Evolutionary conservation across 495 filamentous ascomycete species (phyloP).

Genomic region (Aspergillus conjunctus): DNA sequence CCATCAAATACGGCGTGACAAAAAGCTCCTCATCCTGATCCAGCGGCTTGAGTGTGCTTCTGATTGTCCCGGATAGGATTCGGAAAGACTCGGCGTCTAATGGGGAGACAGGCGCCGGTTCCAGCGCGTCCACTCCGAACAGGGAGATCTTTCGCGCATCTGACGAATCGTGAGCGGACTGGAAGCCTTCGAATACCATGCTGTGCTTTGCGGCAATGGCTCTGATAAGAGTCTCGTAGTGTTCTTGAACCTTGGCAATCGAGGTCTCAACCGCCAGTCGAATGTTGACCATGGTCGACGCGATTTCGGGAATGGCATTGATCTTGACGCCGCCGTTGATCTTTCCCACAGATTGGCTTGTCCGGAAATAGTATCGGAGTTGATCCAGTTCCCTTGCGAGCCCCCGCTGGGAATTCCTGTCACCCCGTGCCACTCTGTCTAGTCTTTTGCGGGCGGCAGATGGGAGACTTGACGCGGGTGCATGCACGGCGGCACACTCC

Average conservation of each 20-base stretch:
- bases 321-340: constrained; percentile 4
- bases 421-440: not conserved
- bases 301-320: constrained; percentile 1
- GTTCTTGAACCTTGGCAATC: not conserved
- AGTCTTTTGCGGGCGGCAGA: not conserved
- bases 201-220: not conserved
- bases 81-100: not conserved
- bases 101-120: not conserved
- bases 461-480: not conserved
- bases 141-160: not conserved
- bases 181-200: constrained; percentile 4
- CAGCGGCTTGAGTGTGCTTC: not conserved
- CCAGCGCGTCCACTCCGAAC: not conserved
- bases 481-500: not conserved
- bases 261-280: constrained; percentile 4
- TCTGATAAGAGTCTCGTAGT: not conserved
- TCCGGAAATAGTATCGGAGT: not conserved
- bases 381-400: not conserved
- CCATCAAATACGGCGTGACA: constrained; percentile 2
- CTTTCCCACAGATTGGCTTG: not conserved
- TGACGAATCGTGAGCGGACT: not conserved
- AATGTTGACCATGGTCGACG: constrained; percentile 1
- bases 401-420: not conserved
- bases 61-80: not conserved
- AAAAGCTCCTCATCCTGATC: not conserved